Evolutionary conservation across 345 rosid genomes (phyloP), one percentile per base, ranked within the genome.

Genomic region (Bruguiera sexangula): DNA sequence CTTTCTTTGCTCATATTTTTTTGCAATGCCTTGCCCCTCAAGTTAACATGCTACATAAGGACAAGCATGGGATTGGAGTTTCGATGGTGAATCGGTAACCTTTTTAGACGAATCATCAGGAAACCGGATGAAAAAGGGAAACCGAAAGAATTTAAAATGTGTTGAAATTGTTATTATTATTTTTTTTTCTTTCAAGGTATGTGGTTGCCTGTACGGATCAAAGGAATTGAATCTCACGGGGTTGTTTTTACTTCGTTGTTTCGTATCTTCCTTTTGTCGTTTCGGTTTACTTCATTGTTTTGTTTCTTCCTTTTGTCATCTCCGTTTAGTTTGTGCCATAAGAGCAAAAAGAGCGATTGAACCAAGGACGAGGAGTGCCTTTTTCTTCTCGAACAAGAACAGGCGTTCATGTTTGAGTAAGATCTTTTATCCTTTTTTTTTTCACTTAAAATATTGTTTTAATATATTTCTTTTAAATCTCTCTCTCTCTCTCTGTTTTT

Each of bases 1-100:
- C 91, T 81, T 19, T 89, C 96, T 77, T 85, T 87, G 83, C 84
- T 67, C 6, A 24, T 24, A 24, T 24, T 24, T 24, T 24, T 24
- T 24, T 24, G 24, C 24, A 54, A 67, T 52, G 19, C 43, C 69
- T 66, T 52, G 1, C 51, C 22, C 24, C 39, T 46, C 61, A 20
- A 22, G 27, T 69, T 50, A 60, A 62, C 75, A 73, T 66, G 16
- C 57, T 66, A 19, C 6, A 24, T 26, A 26, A 5, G 48, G 46
- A 18, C 22, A 32, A 26, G 30, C 15, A 27, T 27, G 29, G 34
- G 18, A 48, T 48, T 36, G 53, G 31, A 15, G 20, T 13, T 19
- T 30, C 39, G 16, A 53, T n/a, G 18, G 11, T 30, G 20, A 27
- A 27, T 27, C 29, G 29, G 29, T 27, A 2, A 19, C 5, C 8